phyloP scores from a whole-genome alignment of 495 filamentous ascomycete genomes.

The Talaromyces proteolyticus region DNA sequence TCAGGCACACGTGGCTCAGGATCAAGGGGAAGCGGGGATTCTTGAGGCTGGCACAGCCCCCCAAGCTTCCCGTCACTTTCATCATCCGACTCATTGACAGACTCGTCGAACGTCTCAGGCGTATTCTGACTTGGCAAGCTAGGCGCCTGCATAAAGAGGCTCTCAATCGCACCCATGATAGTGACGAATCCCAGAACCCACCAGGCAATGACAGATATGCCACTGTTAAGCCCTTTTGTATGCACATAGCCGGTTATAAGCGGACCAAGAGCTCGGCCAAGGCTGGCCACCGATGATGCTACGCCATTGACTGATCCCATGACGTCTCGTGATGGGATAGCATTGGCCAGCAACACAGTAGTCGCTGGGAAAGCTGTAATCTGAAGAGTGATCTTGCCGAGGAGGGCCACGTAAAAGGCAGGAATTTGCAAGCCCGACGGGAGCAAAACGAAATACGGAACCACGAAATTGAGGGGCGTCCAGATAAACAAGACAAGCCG shows the following conservation, averaged over 20 bases:
- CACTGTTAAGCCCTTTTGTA: constrained; percentile 66
- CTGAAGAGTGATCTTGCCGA: constrained; percentile 85
- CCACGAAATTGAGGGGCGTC: constrained; percentile 80
- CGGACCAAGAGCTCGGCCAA: constrained; percentile 82
- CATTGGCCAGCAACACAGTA: constrained; percentile 77
- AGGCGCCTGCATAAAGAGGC: constrained; percentile 46
- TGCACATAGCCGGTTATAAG: constrained; percentile 83
- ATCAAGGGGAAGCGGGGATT: background rate
- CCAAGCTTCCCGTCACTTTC: too few relatives aligned
- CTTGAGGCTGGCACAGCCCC: background rate
- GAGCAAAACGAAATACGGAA: constrained; percentile 85
- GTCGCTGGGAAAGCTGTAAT: constrained; percentile 83
- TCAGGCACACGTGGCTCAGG: too few relatives aligned
- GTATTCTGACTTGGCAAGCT: constrained; percentile 7
- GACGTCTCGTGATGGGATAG: constrained; percentile 70
- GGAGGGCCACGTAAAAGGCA: constrained; percentile 66
- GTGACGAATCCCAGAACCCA: constrained; percentile 80
- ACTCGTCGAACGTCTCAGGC: background rate
- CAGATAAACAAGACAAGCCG: constrained; percentile 72
- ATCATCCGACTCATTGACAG: too few relatives aligned
- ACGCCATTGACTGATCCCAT: constrained; percentile 89
- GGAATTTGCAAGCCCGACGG: constrained; percentile 62
- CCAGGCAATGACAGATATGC: constrained; percentile 85
- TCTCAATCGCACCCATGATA: constrained; percentile 59
- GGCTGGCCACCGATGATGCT: constrained; percentile 83